phyloP scores from a whole-genome alignment of 2,329 filamentous ascomycete genomes.

The Lecanicillium sp. region DNA sequence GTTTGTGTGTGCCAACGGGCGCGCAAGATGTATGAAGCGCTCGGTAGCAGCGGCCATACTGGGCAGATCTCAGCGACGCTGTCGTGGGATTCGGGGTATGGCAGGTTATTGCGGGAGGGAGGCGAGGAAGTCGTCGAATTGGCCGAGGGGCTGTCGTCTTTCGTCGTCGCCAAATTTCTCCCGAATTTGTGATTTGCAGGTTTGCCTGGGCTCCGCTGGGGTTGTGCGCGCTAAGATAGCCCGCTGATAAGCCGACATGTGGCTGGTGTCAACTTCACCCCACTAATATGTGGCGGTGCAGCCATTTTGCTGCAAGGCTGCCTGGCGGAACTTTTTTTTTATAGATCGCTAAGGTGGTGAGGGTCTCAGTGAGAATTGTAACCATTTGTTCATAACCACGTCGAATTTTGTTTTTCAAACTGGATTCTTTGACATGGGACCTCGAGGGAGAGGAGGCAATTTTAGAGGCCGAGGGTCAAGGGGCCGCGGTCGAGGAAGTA shows the following conservation, averaged over 20 bases:
- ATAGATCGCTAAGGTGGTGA: not conserved
- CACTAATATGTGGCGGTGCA: slow-evolving; percentile 26
- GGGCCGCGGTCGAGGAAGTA: slow-evolving; percentile 20
- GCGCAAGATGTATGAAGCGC: slow-evolving; percentile 88
- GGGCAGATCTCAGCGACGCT: slow-evolving; percentile 27
- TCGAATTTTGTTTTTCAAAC: slow-evolving; percentile 8
- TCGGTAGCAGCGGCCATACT: slow-evolving; percentile 73
- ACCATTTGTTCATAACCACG: too few species aligned
- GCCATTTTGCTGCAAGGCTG: slow-evolving; percentile 23
- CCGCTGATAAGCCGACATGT: slow-evolving; percentile 24
- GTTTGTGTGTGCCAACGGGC: slow-evolving; percentile 76
- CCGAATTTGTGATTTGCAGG: slow-evolving; percentile 34
- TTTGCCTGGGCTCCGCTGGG: slow-evolving; percentile 30
- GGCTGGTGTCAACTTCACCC: slow-evolving; percentile 20
- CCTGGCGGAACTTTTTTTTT: slow-evolving; percentile 21
- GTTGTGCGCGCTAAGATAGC: slow-evolving; percentile 51
- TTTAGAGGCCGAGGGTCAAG: slow-evolving; percentile 23
- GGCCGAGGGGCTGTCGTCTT: slow-evolving; percentile 1
- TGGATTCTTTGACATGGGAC: slow-evolving; percentile 21
- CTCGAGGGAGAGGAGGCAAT: slow-evolving; percentile 24
- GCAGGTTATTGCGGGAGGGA: slow-evolving; percentile 12
- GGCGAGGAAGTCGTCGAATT: slow-evolving; percentile 3
- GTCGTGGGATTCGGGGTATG: slow-evolving; percentile 11
- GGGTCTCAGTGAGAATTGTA: not conserved
- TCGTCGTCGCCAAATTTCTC: slow-evolving; percentile 23